These are phyloP conservation scores for Trichomonas tenax DNA, from an alignment of 208 protist species.

Conservation along the genomic window DNA sequence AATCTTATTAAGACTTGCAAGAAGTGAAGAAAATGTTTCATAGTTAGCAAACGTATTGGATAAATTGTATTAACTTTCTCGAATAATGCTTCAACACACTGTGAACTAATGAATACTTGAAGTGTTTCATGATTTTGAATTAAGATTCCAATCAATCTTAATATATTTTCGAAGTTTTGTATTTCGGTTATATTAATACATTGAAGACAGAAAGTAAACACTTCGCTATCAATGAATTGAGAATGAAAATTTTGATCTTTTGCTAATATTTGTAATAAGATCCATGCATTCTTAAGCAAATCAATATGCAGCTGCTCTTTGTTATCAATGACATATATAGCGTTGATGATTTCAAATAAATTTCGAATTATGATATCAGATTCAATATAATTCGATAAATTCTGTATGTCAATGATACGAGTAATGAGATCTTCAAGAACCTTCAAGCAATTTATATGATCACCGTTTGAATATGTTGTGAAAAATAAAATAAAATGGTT, in stretches of 20 bases:
- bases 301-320: neutral
- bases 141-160: neutral
- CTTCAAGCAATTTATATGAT: too few relatives aligned
- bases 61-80: neutral
- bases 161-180: neutral
- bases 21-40: neutral
- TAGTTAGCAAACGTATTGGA: too few relatives aligned
- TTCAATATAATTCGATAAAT: too few relatives aligned
- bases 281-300: neutral
- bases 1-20: neutral
- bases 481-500: too few relatives aligned
- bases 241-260: neutral
- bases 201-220: neutral
- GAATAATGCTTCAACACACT: neutral
- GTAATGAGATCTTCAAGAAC: too few relatives aligned
- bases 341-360: too few relatives aligned
- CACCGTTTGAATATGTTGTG: too few relatives aligned
- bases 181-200: neutral
- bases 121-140: neutral
- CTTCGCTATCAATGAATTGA: neutral
- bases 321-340: too few relatives aligned
- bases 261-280: neutral
- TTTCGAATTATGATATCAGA: too few relatives aligned
- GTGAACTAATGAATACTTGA: neutral
- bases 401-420: too few relatives aligned